Evolutionary conservation across 176 grass and related monocot species (phyloP).

Genomic region (Eragrostis nindensis): DNA sequence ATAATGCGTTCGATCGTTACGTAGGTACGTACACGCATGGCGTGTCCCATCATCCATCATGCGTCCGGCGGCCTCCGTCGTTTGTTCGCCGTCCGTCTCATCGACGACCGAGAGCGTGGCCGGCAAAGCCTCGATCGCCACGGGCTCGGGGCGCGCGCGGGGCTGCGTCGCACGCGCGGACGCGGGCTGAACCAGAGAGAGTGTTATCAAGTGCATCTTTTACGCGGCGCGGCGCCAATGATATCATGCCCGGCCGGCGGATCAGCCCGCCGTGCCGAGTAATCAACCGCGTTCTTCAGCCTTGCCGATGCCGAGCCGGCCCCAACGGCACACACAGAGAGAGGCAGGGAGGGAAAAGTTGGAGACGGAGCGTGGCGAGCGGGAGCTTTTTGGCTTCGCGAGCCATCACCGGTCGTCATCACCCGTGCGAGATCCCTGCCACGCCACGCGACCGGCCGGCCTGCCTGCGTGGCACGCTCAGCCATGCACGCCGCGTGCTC

Average conservation of each 20-base stretch:
- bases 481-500: neutral
- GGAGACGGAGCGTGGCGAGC: no score
- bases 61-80: no score
- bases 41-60: conserved; percentile 18
- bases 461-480: neutral
- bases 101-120: no score
- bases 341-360: neutral
- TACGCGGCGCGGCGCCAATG: conserved; percentile 7
- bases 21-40: conserved; percentile 40
- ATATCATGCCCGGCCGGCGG: neutral
- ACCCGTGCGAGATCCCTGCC: neutral
- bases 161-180: no score
- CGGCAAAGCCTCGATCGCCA: no score
- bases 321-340: neutral
- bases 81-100: no score
- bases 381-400: conserved; percentile 1
- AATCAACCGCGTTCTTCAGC: no score
- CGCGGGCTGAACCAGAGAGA: no score
- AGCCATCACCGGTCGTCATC: conserved; percentile 40
- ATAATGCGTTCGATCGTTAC: neutral
- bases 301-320: no score
- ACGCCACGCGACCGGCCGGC: neutral
- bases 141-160: neutral
- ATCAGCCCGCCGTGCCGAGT: neutral
- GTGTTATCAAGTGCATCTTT: neutral